A percentile compares a stretch with the other conserved stretches of the same genome.
phyloP scores from a whole-genome alignment of 441 rosid species.

The Pelargonium cotyledonis region DNA sequence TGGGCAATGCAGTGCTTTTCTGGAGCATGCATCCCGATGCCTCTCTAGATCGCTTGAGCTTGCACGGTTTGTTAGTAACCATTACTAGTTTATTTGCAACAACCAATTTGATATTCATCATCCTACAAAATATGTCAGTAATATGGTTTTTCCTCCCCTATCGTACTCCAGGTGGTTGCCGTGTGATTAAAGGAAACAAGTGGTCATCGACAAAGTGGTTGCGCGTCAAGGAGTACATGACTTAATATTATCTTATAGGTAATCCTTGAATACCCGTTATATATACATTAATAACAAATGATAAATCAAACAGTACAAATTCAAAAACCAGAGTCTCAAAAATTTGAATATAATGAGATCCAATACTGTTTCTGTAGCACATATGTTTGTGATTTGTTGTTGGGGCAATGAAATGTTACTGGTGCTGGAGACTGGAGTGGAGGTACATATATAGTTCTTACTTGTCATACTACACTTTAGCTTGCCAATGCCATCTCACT shows the following conservation, averaged over 20 bases:
- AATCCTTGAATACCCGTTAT: slow-evolving; percentile 8
- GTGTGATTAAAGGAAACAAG: slow-evolving; percentile 78
- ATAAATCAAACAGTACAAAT: no score
- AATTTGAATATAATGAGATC: no score
- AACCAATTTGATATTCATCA: neutral
- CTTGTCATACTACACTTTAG: no score
- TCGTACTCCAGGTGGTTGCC: slow-evolving; percentile 65
- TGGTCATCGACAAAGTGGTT: slow-evolving; percentile 97
- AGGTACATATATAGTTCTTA: no score
- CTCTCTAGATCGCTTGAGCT: slow-evolving; percentile 66
- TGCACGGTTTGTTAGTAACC: slow-evolving; percentile 51
- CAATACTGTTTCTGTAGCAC: no score
- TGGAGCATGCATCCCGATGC: slow-evolving; percentile 95
- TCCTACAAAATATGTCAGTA: neutral
- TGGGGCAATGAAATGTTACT: no score
- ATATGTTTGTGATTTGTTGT: no score
- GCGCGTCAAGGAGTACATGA: slow-evolving; percentile 60
- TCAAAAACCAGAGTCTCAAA: no score
- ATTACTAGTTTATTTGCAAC: neutral
- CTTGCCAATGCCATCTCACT: no score
- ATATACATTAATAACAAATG: no score
- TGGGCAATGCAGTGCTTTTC: slow-evolving; percentile 88
- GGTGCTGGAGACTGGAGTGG: no score
- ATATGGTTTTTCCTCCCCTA: neutral
- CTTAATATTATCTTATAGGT: slow-evolving; percentile 38